These are phyloP conservation scores for Aspergillus ostianus DNA, from an alignment of 495 filamentous ascomycete species.

Conservation along the genomic window DNA sequence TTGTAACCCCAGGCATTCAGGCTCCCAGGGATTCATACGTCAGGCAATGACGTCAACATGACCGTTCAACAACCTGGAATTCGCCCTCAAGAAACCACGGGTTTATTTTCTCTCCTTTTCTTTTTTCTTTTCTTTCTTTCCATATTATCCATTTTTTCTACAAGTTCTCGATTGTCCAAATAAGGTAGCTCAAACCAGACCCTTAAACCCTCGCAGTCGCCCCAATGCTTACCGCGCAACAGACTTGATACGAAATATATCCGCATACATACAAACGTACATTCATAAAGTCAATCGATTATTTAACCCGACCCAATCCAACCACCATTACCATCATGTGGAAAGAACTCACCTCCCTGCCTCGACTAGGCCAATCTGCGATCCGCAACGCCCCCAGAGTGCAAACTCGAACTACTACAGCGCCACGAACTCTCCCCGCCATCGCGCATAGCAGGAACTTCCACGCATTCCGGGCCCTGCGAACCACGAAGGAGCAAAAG, in stretches of 20 bases:
- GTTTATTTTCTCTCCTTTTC: neutral
- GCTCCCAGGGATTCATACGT: neutral
- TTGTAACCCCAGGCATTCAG: too few relatives aligned
- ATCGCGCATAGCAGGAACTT: conserved; percentile 5
- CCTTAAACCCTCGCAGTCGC: neutral
- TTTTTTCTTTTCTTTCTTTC: neutral
- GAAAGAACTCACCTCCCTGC: conserved; percentile 25
- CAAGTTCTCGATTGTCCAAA: neutral
- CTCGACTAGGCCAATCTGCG: conserved; percentile 16
- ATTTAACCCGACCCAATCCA: too few relatives aligned
- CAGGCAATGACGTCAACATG: conserved; percentile 39
- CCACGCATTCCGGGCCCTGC: conserved; percentile 5
- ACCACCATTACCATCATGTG: conserved; percentile 19
- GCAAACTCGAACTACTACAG: neutral
- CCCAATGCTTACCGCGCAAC: neutral
- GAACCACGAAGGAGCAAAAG: conserved; percentile 19
- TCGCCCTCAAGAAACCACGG: neutral
- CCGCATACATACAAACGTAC: neutral
- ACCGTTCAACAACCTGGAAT: conserved; percentile 10
- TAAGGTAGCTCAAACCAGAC: neutral
- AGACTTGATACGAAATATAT: neutral
- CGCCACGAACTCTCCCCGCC: neutral
- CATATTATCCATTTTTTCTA: neutral
- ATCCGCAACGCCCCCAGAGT: neutral
- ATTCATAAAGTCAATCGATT: neutral